A percentile compares a stretch with the other conserved stretches of the same genome.
Conservation (phyloP, 768 basidiomycete species). For the Steccherinum ochraceum region DNA sequence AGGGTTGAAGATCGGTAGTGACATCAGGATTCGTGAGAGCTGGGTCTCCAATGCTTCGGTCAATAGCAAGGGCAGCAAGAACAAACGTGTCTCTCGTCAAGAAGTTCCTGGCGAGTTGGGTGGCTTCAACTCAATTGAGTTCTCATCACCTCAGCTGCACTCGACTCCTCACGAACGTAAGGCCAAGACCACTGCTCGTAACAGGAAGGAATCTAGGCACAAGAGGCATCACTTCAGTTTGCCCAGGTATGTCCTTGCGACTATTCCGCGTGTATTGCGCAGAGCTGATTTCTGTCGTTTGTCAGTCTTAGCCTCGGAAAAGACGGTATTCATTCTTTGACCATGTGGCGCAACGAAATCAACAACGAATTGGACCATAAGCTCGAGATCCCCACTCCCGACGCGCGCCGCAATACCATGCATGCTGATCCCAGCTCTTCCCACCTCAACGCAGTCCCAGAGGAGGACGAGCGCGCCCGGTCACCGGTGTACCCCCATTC, state of each 20-base stretch:
- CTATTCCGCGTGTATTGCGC: too few species aligned
- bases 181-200: constrained; percentile 15
- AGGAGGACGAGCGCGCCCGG: constrained; percentile 29
- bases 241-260: constrained; percentile 63
- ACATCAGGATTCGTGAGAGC: constrained; percentile 43
- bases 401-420: constrained; percentile 39
- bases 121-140: constrained; percentile 27
- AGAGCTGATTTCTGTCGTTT: not conserved
- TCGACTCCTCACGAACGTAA: constrained; percentile 50
- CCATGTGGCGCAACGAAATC: constrained; percentile 50
- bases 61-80: constrained; percentile 2
- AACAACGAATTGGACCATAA: constrained; percentile 41
- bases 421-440: constrained; percentile 15
- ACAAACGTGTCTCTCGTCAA: constrained; percentile 4
- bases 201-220: constrained; percentile 44
- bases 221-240: constrained; percentile 62
- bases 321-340: constrained; percentile 45
- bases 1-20: constrained; percentile 51
- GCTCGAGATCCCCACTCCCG: constrained; percentile 30
- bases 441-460: constrained; percentile 31
- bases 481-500: constrained; percentile 8
- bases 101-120: constrained; percentile 25
- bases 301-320: constrained; percentile 58
- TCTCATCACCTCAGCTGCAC: constrained; percentile 51
- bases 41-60: constrained; percentile 11